phyloP scores from a whole-genome alignment of 2,329 filamentous ascomycete species.

The Colletotrichum agaves region DNA sequence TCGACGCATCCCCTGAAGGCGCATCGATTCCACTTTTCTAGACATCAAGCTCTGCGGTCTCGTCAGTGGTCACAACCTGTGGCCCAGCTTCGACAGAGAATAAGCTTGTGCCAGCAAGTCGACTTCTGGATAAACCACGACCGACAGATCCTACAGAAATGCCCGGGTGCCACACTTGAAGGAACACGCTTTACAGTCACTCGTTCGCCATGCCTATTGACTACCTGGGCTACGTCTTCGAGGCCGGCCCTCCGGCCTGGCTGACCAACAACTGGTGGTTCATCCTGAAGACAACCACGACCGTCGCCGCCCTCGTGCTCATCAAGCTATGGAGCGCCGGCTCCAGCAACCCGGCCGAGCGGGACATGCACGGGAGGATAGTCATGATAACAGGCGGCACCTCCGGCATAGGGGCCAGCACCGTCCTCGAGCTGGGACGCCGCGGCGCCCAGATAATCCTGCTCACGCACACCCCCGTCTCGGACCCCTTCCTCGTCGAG shows the following conservation, averaged over 20 bases:
- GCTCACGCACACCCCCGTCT: constrained; percentile 82
- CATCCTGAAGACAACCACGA: constrained; percentile 52
- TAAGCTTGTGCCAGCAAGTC: neutral
- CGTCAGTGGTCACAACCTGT: neutral
- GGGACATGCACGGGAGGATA: constrained; percentile 92
- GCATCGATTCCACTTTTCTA: constrained; percentile 31
- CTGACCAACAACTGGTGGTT: constrained; percentile 56
- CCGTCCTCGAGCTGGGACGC: constrained; percentile 77
- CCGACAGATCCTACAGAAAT: neutral
- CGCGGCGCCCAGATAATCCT: constrained; percentile 92
- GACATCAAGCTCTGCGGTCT: constrained; percentile 24
- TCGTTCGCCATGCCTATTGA: constrained; percentile 61
- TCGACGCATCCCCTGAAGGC: constrained; percentile 12
- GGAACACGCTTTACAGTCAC: constrained; percentile 31
- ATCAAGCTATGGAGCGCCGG: constrained; percentile 84
- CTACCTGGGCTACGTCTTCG: constrained; percentile 58
- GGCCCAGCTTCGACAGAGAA: constrained; percentile 10
- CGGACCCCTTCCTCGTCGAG: constrained; percentile 90
- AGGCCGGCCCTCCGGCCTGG: constrained; percentile 62
- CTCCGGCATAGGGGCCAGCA: constrained; percentile 86
- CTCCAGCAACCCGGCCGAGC: constrained; percentile 77
- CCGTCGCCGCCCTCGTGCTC: constrained; percentile 53
- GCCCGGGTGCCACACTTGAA: neutral
- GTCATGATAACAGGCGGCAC: constrained; percentile 95
- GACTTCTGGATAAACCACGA: neutral